These are phyloP conservation scores for Pterocarpus macrocarpus DNA, from an alignment of 306 rosid species.

Conservation along the genomic window DNA sequence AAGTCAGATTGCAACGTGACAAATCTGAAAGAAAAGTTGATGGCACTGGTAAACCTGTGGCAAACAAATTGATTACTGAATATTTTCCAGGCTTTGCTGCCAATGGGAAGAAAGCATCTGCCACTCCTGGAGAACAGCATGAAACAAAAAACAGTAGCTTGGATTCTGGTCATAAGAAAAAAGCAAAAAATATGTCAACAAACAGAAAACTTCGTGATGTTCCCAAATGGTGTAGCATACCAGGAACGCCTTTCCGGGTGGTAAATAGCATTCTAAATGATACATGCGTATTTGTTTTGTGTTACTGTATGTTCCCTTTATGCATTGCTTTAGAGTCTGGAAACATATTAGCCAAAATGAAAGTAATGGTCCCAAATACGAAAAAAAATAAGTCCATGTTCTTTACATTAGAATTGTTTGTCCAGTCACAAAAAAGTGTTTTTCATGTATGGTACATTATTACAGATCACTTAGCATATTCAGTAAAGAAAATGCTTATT, in stretches of 20 bases:
- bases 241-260: constrained; percentile 95
- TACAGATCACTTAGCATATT: constrained; percentile 1
- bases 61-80: constrained; percentile 88
- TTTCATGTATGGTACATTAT: constrained; percentile 23
- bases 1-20: constrained; percentile 51
- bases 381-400: neutral
- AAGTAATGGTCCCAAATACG: neutral
- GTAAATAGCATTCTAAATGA: constrained; percentile 60
- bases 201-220: constrained; percentile 67
- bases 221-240: constrained; percentile 85
- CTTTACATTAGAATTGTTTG: constrained; percentile 19
- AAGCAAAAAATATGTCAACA: constrained; percentile 49
- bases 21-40: constrained; percentile 55
- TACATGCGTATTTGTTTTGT: constrained; percentile 21
- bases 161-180: constrained; percentile 56
- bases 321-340: constrained; percentile 5
- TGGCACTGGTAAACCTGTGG: constrained; percentile 57
- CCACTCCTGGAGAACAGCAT: constrained; percentile 47
- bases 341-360: constrained; percentile 25
- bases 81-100: constrained; percentile 70
- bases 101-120: constrained; percentile 63
- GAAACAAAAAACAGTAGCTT: constrained; percentile 47
- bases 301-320: neutral
- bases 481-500: constrained; percentile 39
- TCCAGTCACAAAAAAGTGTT: neutral